A percentile compares a stretch with the other conserved stretches of the same genome.
These are phyloP conservation scores for Apophysomyces elegans DNA, from an alignment of 371 early-diverging fungal genomes.

Conservation along the genomic window DNA sequence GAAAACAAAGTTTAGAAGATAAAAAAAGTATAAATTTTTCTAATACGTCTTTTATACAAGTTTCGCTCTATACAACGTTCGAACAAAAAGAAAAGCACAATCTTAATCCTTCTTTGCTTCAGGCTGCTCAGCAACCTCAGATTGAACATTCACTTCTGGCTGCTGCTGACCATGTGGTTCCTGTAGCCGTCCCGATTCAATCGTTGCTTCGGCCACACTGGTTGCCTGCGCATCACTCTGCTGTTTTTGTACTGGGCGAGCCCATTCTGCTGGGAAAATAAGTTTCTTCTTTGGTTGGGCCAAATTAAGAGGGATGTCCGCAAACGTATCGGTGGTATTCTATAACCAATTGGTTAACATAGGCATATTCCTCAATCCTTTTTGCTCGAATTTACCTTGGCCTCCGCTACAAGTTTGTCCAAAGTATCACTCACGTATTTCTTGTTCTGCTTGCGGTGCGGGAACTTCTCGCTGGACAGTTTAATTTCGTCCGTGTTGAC, in stretches of 20 bases:
- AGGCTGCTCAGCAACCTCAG: too few species aligned
- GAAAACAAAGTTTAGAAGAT: not conserved
- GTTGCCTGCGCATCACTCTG: slow-evolving; percentile 1
- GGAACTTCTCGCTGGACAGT: slow-evolving; percentile 67
- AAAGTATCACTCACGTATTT: slow-evolving; percentile 65
- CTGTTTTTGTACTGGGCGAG: slow-evolving; percentile 31
- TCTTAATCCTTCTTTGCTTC: too few species aligned
- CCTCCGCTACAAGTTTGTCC: slow-evolving; percentile 56
- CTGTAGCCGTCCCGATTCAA: not conserved
- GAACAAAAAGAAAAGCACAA: too few species aligned
- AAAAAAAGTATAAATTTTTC: not conserved
- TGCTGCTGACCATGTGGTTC: not conserved
- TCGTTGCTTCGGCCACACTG: slow-evolving; percentile 3
- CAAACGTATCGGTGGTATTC: slow-evolving; percentile 57
- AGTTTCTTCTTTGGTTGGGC: slow-evolving; percentile 61
- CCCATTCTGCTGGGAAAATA: slow-evolving; percentile 71
- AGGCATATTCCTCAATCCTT: not conserved
- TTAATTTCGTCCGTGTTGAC: slow-evolving; percentile 57
- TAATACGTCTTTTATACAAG: not conserved
- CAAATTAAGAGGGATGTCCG: slow-evolving; percentile 64
- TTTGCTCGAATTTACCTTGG: slow-evolving; percentile 46
- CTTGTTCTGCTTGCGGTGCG: slow-evolving; percentile 70
- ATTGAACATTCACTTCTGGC: not conserved
- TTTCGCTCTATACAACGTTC: slow-evolving; percentile 1
- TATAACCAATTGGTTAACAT: slow-evolving; percentile 11